These are phyloP conservation scores for Dioscorea cayenensis DNA, from an alignment of 116 monocot species.

Conservation along the genomic window DNA sequence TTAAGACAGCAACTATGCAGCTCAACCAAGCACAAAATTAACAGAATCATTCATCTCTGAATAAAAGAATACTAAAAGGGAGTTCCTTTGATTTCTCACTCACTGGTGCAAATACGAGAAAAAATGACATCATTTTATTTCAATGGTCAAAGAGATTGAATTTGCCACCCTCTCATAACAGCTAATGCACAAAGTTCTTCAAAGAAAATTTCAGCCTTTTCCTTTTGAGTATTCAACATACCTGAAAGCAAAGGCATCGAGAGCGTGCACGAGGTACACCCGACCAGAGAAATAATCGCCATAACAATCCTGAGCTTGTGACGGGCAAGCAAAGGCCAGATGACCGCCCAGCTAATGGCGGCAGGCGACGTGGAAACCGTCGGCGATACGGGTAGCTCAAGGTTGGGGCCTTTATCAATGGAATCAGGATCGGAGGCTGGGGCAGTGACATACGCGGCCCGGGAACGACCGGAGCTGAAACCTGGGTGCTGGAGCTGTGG, in stretches of 20 bases:
- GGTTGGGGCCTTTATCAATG: conserved; percentile 7
- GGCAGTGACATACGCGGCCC: not conserved
- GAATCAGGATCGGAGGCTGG: conserved; percentile 27
- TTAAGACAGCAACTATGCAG: not conserved
- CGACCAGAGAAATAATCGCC: conserved; percentile 52
- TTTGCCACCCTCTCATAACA: not conserved
- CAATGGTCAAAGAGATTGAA: not conserved
- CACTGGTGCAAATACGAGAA: not conserved
- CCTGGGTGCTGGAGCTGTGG: not conserved
- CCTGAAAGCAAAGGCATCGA: conserved; percentile 94
- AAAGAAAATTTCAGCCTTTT: not conserved
- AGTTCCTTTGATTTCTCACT: not conserved
- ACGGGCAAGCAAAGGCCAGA: conserved; percentile 45
- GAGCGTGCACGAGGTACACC: conserved; percentile 70
- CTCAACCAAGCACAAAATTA: not conserved
- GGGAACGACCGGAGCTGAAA: not conserved
- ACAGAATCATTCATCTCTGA: not conserved
- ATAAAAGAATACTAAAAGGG: not conserved
- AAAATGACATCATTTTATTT: not conserved
- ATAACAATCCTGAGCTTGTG: conserved; percentile 69
- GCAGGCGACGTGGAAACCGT: conserved; percentile 9
- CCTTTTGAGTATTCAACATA: conserved; percentile 2
- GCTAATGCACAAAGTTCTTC: not conserved
- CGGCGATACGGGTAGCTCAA: not conserved
- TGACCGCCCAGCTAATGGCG: conserved; percentile 52